Evolutionary conservation across 2,329 filamentous ascomycete genomes (phyloP).

Genomic region (Calonectria hongkongensis): DNA sequence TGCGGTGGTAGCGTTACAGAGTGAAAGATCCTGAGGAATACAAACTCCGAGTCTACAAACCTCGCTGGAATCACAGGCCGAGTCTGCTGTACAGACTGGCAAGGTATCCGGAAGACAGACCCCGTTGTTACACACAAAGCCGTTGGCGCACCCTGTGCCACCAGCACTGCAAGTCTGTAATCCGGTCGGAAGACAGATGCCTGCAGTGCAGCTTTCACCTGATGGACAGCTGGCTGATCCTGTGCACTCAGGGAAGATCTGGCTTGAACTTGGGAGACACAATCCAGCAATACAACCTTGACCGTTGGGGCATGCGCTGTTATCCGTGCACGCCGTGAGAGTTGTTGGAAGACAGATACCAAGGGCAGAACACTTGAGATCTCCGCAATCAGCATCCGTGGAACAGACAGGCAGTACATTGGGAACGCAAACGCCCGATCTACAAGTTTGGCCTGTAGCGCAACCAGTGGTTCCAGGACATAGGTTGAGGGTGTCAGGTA

Average conservation of each 20-base stretch:
- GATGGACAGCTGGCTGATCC: not conserved
- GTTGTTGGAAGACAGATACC: slow-evolving; percentile 22
- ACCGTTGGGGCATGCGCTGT: not conserved
- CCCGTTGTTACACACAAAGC: slow-evolving; percentile 23
- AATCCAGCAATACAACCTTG: slow-evolving; percentile 17
- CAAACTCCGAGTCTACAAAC: slow-evolving; percentile 21
- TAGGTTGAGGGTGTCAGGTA: not conserved
- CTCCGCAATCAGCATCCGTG: slow-evolving; percentile 21
- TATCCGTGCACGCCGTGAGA: slow-evolving; percentile 1
- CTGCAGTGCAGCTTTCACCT: slow-evolving; percentile 7
- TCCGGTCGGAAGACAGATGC: slow-evolving; percentile 7
- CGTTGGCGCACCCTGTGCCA: not conserved
- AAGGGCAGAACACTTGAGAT: slow-evolving; percentile 26
- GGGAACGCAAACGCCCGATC: slow-evolving; percentile 26
- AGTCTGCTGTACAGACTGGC: not conserved
- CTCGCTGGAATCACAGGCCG: not conserved
- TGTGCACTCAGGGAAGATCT: slow-evolving; percentile 16
- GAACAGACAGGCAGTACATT: slow-evolving; percentile 9
- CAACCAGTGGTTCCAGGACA: slow-evolving; percentile 20
- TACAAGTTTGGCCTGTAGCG: slow-evolving; percentile 8
- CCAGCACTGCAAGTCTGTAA: slow-evolving; percentile 12
- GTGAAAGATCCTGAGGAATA: slow-evolving; percentile 12
- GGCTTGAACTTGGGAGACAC: not conserved
- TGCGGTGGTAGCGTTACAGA: not conserved
- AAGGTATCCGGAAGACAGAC: slow-evolving; percentile 23